Evolutionary conservation across 148 eudicot species (phyloP).

Genomic region (Agrostemma githago): DNA sequence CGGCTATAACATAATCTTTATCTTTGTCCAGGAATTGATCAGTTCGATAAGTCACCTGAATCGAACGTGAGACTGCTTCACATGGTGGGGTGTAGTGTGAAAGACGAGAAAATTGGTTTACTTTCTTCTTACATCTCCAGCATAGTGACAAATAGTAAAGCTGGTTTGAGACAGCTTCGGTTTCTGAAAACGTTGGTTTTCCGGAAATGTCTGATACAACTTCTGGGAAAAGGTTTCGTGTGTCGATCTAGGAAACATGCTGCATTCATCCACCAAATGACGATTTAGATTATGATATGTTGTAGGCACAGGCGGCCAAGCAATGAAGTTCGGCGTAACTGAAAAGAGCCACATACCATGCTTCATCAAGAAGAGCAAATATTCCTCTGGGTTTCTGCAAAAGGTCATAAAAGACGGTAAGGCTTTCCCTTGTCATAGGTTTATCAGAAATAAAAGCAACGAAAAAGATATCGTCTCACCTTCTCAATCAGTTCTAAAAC

Average conservation of each 20-base stretch:
- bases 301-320: background rate
- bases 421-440: background rate
- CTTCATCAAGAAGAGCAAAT: constrained; percentile 94
- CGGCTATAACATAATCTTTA: constrained; percentile 98
- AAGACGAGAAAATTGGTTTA: background rate
- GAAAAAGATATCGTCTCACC: constrained; percentile 32
- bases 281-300: constrained; percentile 5
- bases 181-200: constrained; percentile 81
- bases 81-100: background rate
- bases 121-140: constrained; percentile 72
- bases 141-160: constrained; percentile 90
- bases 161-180: constrained; percentile 99
- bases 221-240: constrained; percentile 99
- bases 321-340: background rate
- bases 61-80: constrained; percentile 15
- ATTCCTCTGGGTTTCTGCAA: constrained; percentile 99
- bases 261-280: constrained; percentile 32
- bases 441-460: constrained; percentile 4
- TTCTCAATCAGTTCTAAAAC: constrained; percentile 95
- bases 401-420: constrained; percentile 11
- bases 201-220: constrained; percentile 82
- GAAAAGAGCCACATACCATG: constrained; percentile 54
- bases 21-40: constrained; percentile 95
- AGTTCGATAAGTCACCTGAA: constrained; percentile 86
- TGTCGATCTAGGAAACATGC: constrained; percentile 98